Conservation (phyloP, 208 protist species). For the Plasmodiophora brassicae region DNA sequence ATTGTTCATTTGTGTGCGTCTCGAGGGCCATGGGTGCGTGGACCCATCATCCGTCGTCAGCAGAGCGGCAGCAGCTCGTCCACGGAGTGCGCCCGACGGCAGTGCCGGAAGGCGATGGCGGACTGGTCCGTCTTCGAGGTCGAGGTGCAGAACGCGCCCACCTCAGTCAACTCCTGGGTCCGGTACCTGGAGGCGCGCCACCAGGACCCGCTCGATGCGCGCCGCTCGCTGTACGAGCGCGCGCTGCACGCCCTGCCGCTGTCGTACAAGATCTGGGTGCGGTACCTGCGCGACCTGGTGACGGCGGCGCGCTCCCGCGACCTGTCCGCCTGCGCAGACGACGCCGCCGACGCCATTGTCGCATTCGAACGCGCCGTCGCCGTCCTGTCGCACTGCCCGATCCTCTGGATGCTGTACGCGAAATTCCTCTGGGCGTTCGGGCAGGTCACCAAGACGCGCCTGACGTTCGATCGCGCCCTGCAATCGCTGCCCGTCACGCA, state of each 20-base stretch:
- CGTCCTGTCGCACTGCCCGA: neutral
- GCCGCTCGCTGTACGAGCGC: slow-evolving; percentile 17
- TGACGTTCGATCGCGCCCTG: slow-evolving; percentile 74
- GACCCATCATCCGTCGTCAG: too few relatives aligned
- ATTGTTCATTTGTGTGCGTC: too few relatives aligned
- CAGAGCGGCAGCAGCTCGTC: too few relatives aligned
- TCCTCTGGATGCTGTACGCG: slow-evolving; percentile 10
- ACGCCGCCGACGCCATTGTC: neutral
- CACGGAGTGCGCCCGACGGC: too few relatives aligned
- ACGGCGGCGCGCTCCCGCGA: neutral
- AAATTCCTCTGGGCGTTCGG: slow-evolving; percentile 25
- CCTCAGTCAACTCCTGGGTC: neutral
- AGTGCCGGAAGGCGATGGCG: too few relatives aligned
- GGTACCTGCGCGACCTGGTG: neutral
- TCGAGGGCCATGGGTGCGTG: too few relatives aligned
- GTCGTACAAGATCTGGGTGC: slow-evolving; percentile 38
- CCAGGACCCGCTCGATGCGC: neutral
- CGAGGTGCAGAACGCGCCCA: neutral
- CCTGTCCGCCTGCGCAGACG: neutral
- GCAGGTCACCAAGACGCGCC: slow-evolving; percentile 61
- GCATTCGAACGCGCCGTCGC: neutral
- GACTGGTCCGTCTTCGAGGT: neutral
- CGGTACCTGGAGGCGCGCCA: neutral
- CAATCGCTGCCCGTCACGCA: slow-evolving; percentile 80
- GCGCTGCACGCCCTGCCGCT: slow-evolving; percentile 17